Base-by-base conservation (phyloP, 257 asterid species). In the Buddleja alternifolia region DNA sequence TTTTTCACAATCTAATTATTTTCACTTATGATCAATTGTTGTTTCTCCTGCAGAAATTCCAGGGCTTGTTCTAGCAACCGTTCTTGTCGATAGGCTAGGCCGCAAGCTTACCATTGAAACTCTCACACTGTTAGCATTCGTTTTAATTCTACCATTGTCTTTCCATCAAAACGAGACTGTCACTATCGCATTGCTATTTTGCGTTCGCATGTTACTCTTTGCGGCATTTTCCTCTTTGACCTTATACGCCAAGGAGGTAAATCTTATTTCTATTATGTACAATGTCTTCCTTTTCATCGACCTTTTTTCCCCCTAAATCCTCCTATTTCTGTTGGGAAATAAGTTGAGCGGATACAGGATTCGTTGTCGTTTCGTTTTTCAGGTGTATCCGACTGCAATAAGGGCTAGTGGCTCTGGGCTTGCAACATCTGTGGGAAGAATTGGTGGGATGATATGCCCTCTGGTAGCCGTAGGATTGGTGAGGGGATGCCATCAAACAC, bases 371-470 rank as follows among this genome's bases (percentile, higher is more conserved):
- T 29, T 29, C 5, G 34, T 21, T 8, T 51, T 3, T 17, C 32
- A 77, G 82, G 74, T 77, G 39, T 77, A 77, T 68, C 82, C 82
- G 21, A 67, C 82, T 32, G 70, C 66, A 19, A 60, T 64, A 23
- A 55, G 82, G 57, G 60, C 75, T 7, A 72, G 60, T 12, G 82
- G 78, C 0, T 53, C 36, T 6, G 82, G 82, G 47, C 72, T 77
- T 46, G 75, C 78, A 63, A 62, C 46, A 0, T 44, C 73, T 10
- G 53, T 72, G 51, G 78, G 78, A 50, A 62, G 78, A 73, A 50
- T 73, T 19, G 82, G 75, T 12, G 82, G 82, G 19, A 73, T 72
- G 82, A 23, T 77, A 55, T 77, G 82, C 58, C 82, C 82, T 32
- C 36, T 64, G 53, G 78, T 73, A 7, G 82, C 82, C 4, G 75